Base-by-base conservation (phyloP, 2,329 filamentous ascomycete genomes). In the Helotiales sp. region DNA sequence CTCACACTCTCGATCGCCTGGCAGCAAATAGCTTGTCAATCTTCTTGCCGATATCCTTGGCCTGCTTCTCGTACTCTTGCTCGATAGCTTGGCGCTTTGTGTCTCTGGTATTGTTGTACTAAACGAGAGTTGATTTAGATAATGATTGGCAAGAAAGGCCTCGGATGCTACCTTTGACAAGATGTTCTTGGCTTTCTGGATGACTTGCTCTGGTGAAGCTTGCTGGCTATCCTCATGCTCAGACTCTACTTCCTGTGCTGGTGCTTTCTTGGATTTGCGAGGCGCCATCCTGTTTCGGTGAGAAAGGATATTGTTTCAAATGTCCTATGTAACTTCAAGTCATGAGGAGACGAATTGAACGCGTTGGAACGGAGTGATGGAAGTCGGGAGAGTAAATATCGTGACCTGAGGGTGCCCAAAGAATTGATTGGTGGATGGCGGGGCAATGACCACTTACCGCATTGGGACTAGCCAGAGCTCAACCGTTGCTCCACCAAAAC, bases 11-110 rank as follows among this genome's bases (percentile, higher is more conserved):
- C 15, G 22, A 52, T 42, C 63, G 65, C 31, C 65, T 63, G 47
- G 44, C 53, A 8, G 66, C 56, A 54, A 66, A 65, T 13, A 66
- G 27, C 31, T 51, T 47, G 44, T 67, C 61, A 53, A 71, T 62
- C 52, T 56, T 66, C 4, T 13, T 42, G 36, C 52, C 55, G n/a
- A 63, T 47, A 33, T 69, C 67, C 49, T 68, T 62, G 30, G 65
- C 59, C 22, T 58, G 60, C 38, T 64, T 63, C 15, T 59, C 54
- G 34, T 66, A 65, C 22, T 68, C 65, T 17, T 42, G 52, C 33
- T 69, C 64, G 29, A 72, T 64, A 22, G 53, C 51, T 24, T 63
- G 68, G 7, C 69, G 64, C 55, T 66, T 67, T n/a, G 60, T 52
- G 17, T 70, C 67, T 27, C 67, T 63, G 3, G 58, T 62, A 47